phyloP scores from a whole-genome alignment of 1,284 basidiomycete genomes.

The Wallemia ichthyophaga region DNA sequence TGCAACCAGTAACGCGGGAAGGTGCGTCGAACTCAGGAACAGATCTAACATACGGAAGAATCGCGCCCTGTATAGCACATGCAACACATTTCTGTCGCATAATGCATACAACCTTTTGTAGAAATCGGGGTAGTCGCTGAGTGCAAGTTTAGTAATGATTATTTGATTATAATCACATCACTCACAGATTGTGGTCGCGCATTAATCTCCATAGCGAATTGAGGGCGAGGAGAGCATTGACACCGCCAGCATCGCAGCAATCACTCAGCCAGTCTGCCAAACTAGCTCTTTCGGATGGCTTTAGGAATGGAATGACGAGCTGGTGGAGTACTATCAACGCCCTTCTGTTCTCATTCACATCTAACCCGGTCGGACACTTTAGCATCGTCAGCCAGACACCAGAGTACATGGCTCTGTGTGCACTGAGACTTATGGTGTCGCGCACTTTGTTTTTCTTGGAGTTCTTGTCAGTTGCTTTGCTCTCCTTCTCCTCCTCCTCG shows the following conservation, averaged over 20 bases:
- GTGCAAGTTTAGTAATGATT: neutral
- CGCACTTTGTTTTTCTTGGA: neutral
- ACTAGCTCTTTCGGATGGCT: slow-evolving; percentile 31
- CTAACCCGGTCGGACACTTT: slow-evolving; percentile 23
- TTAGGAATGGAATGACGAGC: slow-evolving; percentile 55
- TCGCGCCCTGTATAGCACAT: slow-evolving; percentile 67
- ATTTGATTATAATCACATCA: slow-evolving; percentile 6
- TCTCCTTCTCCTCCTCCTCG: slow-evolving; percentile 26
- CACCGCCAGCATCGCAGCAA: slow-evolving; percentile 60
- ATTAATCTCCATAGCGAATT: slow-evolving; percentile 80
- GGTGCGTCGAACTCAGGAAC: slow-evolving; percentile 66
- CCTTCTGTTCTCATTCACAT: slow-evolving; percentile 23
- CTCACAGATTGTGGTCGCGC: slow-evolving; percentile 70
- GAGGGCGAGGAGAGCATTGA: slow-evolving; percentile 62
- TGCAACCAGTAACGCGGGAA: slow-evolving; percentile 63
- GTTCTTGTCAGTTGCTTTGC: slow-evolving; percentile 20
- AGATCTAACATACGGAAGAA: slow-evolving; percentile 79
- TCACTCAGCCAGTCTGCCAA: slow-evolving; percentile 83
- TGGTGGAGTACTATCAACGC: slow-evolving; percentile 51
- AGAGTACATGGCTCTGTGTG: slow-evolving; percentile 48
- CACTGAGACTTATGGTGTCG: slow-evolving; percentile 35
- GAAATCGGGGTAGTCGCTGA: slow-evolving; percentile 77
- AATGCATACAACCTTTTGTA: slow-evolving; percentile 80
- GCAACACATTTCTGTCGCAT: slow-evolving; percentile 55
- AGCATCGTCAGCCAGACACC: slow-evolving; percentile 42